Conservation (phyloP, 2,329 filamentous ascomycete genomes). For the Trematosphaeria pertusa region DNA sequence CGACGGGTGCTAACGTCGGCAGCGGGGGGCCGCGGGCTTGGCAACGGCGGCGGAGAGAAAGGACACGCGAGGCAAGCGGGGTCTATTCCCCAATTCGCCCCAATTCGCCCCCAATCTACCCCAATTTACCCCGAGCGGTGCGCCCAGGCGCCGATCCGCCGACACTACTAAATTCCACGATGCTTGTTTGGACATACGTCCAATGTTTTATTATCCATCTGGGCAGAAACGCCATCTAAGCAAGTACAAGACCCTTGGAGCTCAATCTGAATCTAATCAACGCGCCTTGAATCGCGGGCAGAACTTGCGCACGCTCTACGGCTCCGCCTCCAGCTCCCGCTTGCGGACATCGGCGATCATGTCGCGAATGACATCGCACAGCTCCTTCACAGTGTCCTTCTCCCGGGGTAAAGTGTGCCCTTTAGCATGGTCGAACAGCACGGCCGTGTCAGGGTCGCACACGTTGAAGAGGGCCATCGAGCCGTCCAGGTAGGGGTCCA, state of each 20-base stretch:
- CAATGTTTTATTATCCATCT: neutral
- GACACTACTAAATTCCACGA: constrained; percentile 2
- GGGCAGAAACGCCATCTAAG: too few species aligned
- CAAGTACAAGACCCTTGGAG: too few species aligned
- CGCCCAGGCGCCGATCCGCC: constrained; percentile 11
- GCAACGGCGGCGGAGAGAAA: too few species aligned
- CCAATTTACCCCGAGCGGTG: too few species aligned
- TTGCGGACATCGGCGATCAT: constrained; percentile 30
- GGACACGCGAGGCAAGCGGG: too few species aligned
- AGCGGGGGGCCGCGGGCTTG: too few species aligned
- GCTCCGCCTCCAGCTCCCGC: neutral
- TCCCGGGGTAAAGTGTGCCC: constrained; percentile 65
- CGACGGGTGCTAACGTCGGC: too few species aligned
- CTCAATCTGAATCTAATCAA: too few species aligned
- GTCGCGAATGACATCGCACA: constrained; percentile 34
- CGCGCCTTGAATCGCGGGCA: too few species aligned
- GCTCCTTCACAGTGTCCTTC: constrained; percentile 39
- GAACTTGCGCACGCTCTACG: too few species aligned
- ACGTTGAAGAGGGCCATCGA: constrained; percentile 68
- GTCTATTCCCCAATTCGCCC: too few species aligned
- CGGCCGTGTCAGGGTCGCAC: constrained; percentile 65
- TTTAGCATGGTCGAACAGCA: constrained; percentile 70
- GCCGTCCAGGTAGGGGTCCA: constrained; percentile 67
- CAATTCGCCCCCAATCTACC: too few species aligned
- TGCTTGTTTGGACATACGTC: constrained; percentile 7